phyloP scores from a whole-genome alignment of 345 rosid genomes.

The Euphorbia lathyris region DNA sequence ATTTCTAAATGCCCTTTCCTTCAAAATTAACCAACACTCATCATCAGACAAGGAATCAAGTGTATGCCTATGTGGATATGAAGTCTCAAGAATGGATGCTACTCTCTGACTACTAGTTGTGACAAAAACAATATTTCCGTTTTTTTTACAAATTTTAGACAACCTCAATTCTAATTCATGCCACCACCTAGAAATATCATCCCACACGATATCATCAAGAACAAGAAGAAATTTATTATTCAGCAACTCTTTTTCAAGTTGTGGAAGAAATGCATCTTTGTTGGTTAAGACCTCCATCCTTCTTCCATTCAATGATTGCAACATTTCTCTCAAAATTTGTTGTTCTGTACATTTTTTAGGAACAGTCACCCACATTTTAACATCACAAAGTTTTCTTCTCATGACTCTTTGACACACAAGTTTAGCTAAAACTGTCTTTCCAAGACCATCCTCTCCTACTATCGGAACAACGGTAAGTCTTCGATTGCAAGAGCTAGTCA shows the following conservation, averaged over 20 bases:
- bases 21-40: conserved; percentile 22
- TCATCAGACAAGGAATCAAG: not conserved
- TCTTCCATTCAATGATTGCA: not conserved
- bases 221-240: conserved; percentile 14
- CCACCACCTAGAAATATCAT: conserved; percentile 3
- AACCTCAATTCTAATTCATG: conserved; percentile 5
- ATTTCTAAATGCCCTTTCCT: not conserved
- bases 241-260: not conserved
- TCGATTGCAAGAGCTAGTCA: conserved; percentile 8
- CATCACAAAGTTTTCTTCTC: not conserved
- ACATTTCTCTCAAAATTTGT: conserved; percentile 14
- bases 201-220: conserved; percentile 26
- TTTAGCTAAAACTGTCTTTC: conserved; percentile 26
- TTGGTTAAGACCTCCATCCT: not conserved
- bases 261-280: not conserved
- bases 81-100: conserved; percentile 9
- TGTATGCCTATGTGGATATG: not conserved
- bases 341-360: not conserved
- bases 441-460: conserved; percentile 28
- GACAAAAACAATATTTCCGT: conserved; percentile 6
- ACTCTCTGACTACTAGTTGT: conserved; percentile 20
- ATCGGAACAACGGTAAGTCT: conserved; percentile 5
- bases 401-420: not conserved
- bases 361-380: not conserved
- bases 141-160: not conserved